These are phyloP conservation scores for Avicennia marina DNA, from an alignment of 257 asterid genomes.

Conservation along the genomic window DNA sequence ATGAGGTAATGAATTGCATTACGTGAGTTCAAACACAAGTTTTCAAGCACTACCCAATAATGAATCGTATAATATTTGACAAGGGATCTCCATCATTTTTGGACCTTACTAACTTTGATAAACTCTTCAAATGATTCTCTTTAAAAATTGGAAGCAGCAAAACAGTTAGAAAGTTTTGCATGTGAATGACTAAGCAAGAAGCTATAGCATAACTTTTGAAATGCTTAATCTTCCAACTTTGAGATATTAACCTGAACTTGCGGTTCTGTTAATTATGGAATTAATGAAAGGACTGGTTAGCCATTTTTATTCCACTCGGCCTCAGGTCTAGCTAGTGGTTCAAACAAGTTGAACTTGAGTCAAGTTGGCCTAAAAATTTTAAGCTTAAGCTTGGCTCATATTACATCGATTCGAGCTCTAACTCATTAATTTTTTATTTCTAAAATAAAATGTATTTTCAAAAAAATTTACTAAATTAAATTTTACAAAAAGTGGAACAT, in stretches of 20 bases:
- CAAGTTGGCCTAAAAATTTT: too few species aligned
- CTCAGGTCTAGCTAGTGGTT: too few species aligned
- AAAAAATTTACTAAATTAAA: too few species aligned
- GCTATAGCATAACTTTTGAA: slow-evolving; percentile 1
- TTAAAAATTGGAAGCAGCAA: slow-evolving; percentile 2
- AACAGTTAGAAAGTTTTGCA: not conserved
- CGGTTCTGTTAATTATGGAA: slow-evolving; percentile 9
- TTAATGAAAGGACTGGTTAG: slow-evolving; percentile 4
- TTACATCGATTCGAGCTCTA: too few species aligned
- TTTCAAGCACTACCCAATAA: not conserved
- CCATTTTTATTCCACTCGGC: not conserved
- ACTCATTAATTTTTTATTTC: too few species aligned
- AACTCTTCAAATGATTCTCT: slow-evolving; percentile 9
- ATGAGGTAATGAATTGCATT: slow-evolving; percentile 55
- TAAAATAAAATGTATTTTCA: too few species aligned
- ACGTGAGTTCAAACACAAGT: not conserved
- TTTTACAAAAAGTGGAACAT: too few species aligned
- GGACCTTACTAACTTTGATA: not conserved
- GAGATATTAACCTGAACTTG: slow-evolving; percentile 7
- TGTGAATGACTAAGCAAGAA: slow-evolving; percentile 8
- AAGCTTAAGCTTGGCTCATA: too few species aligned
- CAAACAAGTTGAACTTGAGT: too few species aligned
- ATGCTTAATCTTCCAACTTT: slow-evolving; percentile 17
- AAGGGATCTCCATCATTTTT: not conserved
- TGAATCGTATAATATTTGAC: slow-evolving; percentile 16